A percentile compares a stretch with the other conserved stretches of the same genome.
Conservation (phyloP, 169 alveolate species). For the Cryptosporidium ryanae region DNA sequence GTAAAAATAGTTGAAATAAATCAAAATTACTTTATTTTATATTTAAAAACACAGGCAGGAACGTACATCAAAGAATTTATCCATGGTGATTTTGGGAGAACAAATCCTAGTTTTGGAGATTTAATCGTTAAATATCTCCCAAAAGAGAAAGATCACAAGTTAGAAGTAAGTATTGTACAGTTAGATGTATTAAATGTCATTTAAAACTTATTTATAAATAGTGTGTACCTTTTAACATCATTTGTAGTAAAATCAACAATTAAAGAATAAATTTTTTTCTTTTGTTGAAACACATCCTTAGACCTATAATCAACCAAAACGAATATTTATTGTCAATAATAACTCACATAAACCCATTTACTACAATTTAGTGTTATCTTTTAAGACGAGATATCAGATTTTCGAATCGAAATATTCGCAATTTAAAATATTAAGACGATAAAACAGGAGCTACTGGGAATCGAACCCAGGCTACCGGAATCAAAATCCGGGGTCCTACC, state of each 20-base stretch:
- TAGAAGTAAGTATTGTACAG: conserved; percentile 31
- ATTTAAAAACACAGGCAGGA: conserved; percentile 88
- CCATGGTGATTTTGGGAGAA: conserved; percentile 91
- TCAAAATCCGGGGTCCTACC: conserved; percentile 78
- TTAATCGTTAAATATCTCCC: conserved; percentile 69
- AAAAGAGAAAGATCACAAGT: neutral
- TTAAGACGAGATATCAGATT: no score
- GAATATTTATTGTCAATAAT: neutral
- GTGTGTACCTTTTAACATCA: neutral
- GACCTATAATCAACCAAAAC: no score
- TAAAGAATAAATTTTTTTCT: no score
- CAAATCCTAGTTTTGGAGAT: conserved; percentile 86
- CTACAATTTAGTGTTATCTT: neutral
- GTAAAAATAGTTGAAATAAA: conserved; percentile 81
- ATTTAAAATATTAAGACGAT: no score
- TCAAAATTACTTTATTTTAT: conserved; percentile 85
- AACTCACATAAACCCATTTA: neutral
- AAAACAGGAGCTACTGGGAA: conserved; percentile 77
- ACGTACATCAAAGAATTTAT: conserved; percentile 92
- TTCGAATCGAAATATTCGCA: no score
- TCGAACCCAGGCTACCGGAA: conserved; percentile 78
- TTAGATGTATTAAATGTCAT: conserved; percentile 39
- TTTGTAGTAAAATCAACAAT: no score
- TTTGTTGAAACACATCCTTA: no score
- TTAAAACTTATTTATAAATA: neutral